Evolutionary conservation across 495 filamentous ascomycete genomes (phyloP).

Genomic region (Astrothelium macrocarpum): DNA sequence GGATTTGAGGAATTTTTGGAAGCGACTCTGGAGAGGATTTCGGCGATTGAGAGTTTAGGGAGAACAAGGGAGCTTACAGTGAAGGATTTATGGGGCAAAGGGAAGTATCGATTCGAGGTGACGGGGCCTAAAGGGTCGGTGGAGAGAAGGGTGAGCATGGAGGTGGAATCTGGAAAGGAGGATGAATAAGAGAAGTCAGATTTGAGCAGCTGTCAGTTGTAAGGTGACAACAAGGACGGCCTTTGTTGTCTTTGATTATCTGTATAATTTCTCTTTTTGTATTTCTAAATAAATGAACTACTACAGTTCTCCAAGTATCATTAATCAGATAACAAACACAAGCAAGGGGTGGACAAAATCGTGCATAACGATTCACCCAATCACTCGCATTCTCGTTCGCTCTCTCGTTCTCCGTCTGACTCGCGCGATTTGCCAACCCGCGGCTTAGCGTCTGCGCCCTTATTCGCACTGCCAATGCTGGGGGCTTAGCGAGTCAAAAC

Average conservation of each 20-base stretch:
- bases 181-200: slow-evolving; percentile 10
- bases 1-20: slow-evolving; percentile 77
- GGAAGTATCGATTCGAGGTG: slow-evolving; percentile 64
- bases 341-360: no score
- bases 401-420: not conserved
- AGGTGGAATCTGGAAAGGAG: slow-evolving; percentile 25
- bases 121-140: slow-evolving; percentile 41
- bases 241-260: not conserved
- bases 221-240: not conserved
- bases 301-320: no score
- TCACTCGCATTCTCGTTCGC: no score
- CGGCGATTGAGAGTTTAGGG: slow-evolving; percentile 84
- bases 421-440: not conserved
- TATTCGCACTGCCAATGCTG: not conserved
- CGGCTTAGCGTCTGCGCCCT: not conserved
- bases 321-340: no score
- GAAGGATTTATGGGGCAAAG: slow-evolving; percentile 68
- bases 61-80: slow-evolving; percentile 85
- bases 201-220: not conserved
- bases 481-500: not conserved
- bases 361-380: no score
- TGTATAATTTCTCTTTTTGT: not conserved
- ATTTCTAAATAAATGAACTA: not conserved
- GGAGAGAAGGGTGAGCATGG: slow-evolving; percentile 28
- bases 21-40: slow-evolving; percentile 71